Conservation (phyloP, 352 stramenopile genomes). For the Phytophthora podocarpi region DNA sequence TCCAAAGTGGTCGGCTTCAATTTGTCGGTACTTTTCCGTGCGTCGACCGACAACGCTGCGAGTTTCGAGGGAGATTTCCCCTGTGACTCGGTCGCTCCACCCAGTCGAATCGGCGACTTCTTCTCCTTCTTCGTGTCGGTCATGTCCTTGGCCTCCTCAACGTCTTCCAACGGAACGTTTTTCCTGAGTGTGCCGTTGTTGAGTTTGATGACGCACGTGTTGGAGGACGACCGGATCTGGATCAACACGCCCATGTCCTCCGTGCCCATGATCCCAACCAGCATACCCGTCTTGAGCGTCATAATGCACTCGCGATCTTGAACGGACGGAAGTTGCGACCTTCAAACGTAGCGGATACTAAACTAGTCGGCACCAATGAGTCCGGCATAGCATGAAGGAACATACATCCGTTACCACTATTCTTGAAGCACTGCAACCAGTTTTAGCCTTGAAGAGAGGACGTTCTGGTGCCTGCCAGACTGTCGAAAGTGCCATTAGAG, state of each 20-base stretch:
- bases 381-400: background rate
- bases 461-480: too few species aligned
- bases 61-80: conserved; percentile 26
- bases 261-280: conserved; percentile 58
- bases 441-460: too few species aligned
- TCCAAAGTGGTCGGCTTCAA: conserved; percentile 9
- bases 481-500: too few species aligned
- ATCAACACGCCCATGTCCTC: conserved; percentile 64
- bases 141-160: conserved; percentile 53
- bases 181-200: conserved; percentile 67
- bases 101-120: conserved; percentile 57
- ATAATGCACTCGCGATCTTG: conserved; percentile 34
- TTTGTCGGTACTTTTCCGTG: conserved; percentile 4
- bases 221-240: conserved; percentile 59
- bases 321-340: conserved; percentile 12
- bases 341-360: conserved; percentile 3
- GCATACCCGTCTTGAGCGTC: conserved; percentile 60
- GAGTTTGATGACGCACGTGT: conserved; percentile 77
- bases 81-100: background rate
- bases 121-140: conserved; percentile 40
- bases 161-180: conserved; percentile 67
- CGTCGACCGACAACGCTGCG: conserved; percentile 20
- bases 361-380: background rate
- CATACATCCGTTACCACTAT: conserved; percentile 30
- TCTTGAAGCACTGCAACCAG: too few species aligned